phyloP scores from a whole-genome alignment of 2,329 filamentous ascomycete species.

The Epichloe baconii region DNA sequence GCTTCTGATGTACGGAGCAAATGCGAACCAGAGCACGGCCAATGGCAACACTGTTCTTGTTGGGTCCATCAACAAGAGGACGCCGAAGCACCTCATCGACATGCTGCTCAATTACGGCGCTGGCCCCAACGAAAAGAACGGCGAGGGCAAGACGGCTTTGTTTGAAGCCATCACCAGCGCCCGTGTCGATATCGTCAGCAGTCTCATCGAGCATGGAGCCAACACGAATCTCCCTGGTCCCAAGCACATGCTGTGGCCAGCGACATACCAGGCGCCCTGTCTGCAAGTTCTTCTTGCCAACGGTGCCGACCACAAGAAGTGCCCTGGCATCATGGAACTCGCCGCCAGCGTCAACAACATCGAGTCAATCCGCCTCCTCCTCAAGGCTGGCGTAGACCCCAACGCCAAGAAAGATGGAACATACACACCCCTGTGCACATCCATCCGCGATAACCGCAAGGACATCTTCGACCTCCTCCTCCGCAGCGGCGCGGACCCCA shows the following conservation, averaged over 20 bases:
- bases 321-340: constrained; percentile 51
- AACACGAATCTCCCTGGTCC: constrained; percentile 56
- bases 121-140: constrained; percentile 45
- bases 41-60: constrained; percentile 50
- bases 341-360: constrained; percentile 50
- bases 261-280: constrained; percentile 44
- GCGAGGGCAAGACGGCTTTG: constrained; percentile 48
- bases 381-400: constrained; percentile 45
- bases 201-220: constrained; percentile 41
- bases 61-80: constrained; percentile 45
- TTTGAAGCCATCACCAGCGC: constrained; percentile 47
- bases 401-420: constrained; percentile 51
- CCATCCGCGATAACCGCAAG: constrained; percentile 51
- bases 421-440: constrained; percentile 54
- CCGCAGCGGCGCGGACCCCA: constrained; percentile 45
- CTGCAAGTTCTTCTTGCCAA: constrained; percentile 44
- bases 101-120: constrained; percentile 47
- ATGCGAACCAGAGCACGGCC: constrained; percentile 38
- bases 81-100: constrained; percentile 40
- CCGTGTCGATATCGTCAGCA: constrained; percentile 41
- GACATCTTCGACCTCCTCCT: constrained; percentile 50
- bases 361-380: constrained; percentile 43
- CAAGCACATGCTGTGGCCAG: constrained; percentile 56
- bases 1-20: constrained; percentile 47
- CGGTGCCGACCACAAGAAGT: constrained; percentile 47